Evolutionary conservation across 2,329 filamentous ascomycete species (phyloP).

Genomic region (Chalaropsis ovoidea): DNA sequence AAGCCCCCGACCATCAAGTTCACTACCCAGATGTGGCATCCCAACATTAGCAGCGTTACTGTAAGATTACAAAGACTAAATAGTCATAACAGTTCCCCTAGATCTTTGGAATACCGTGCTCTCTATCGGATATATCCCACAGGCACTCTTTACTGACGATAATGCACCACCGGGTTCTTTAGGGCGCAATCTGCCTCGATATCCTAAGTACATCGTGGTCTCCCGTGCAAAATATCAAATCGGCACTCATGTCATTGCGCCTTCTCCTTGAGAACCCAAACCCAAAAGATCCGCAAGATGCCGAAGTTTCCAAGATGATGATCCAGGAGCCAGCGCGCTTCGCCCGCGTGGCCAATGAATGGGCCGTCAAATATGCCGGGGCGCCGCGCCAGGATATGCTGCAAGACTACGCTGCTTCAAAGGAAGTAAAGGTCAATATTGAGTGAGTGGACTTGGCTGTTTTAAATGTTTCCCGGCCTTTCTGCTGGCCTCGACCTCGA

Average conservation of each 20-base stretch:
- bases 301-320: slow-evolving; percentile 87
- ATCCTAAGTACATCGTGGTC: slow-evolving; percentile 87
- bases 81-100: neutral
- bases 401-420: slow-evolving; percentile 27
- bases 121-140: neutral
- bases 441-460: slow-evolving; percentile 27
- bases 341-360: slow-evolving; percentile 72
- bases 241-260: slow-evolving; percentile 82
- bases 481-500: too few species aligned
- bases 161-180: neutral
- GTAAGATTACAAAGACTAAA: slow-evolving; percentile 43
- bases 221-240: slow-evolving; percentile 92
- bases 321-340: slow-evolving; percentile 69
- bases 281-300: slow-evolving; percentile 92
- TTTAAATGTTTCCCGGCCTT: neutral
- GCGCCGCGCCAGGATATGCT: slow-evolving; percentile 47
- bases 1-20: slow-evolving; percentile 86
- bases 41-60: slow-evolving; percentile 89
- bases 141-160: neutral
- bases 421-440: neutral
- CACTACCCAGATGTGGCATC: slow-evolving; percentile 90
- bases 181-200: slow-evolving; percentile 96
- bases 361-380: slow-evolving; percentile 74
- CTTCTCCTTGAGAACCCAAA: slow-evolving; percentile 88
- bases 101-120: neutral